phyloP scores from a whole-genome alignment of 2,329 filamentous ascomycete genomes.

The Beauveria pseudobassiana region DNA sequence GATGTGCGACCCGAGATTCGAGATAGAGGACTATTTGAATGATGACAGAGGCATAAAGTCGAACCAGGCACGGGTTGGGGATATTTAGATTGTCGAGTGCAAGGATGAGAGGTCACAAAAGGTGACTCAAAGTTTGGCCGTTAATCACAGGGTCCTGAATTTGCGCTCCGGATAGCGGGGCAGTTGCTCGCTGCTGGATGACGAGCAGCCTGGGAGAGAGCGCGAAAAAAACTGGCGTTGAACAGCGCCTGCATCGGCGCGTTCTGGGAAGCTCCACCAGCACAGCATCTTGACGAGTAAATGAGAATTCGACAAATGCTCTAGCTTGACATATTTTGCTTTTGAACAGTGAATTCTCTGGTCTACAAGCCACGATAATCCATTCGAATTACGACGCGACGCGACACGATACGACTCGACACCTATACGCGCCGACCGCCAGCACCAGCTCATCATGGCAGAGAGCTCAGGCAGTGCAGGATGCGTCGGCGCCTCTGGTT shows the following conservation, averaged over 20 bases:
- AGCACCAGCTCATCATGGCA: neutral
- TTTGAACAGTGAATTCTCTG: neutral
- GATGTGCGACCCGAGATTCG: neutral
- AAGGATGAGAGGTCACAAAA: neutral
- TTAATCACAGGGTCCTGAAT: constrained; percentile 7
- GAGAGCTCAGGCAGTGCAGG: neutral
- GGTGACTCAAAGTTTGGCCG: constrained; percentile 3
- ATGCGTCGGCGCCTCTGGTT: neutral
- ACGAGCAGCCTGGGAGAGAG: neutral
- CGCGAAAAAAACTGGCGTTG: constrained; percentile 1
- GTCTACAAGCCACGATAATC: neutral
- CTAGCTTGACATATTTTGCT: neutral
- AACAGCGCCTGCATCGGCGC: neutral
- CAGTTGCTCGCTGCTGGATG: constrained; percentile 6
- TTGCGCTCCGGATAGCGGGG: constrained; percentile 20
- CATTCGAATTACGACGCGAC: neutral
- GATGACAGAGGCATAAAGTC: neutral
- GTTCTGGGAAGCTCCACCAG: neutral
- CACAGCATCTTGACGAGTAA: neutral
- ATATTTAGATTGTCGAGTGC: neutral
- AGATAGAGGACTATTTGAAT: neutral
- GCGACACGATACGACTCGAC: neutral
- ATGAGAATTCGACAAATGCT: neutral
- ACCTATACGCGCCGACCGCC: neutral
- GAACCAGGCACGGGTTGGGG: neutral